Conservation (phyloP, 768 basidiomycete species). For the Pisolithus orientalis region DNA sequence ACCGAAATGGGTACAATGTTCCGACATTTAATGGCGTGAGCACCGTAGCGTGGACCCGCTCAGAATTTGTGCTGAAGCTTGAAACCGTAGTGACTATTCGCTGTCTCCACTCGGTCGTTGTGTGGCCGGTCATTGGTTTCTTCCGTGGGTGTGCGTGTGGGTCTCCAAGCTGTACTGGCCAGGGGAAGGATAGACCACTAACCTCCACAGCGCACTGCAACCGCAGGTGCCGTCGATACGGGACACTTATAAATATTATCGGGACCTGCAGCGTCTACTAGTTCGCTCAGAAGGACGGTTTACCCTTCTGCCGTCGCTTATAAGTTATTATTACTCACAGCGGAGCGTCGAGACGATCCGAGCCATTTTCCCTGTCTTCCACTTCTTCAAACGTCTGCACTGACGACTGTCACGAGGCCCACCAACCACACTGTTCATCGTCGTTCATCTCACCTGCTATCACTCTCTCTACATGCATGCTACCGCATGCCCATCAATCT, state of each 20-base stretch:
- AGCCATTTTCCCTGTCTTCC: not conserved
- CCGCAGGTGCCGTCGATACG: not conserved
- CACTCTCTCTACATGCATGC: constrained; percentile 17
- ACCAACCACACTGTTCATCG: constrained; percentile 4
- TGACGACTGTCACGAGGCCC: constrained; percentile 18
- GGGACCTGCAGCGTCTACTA: not conserved
- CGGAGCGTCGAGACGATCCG: too few relatives aligned
- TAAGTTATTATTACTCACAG: not conserved
- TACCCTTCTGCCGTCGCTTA: constrained; percentile 1
- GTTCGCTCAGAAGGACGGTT: constrained; percentile 8
- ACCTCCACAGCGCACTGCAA: constrained; percentile 3
- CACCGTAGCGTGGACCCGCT: too few relatives aligned
- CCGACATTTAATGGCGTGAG: too few relatives aligned
- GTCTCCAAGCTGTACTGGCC: not conserved
- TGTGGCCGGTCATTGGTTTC: too few relatives aligned
- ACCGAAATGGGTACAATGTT: too few relatives aligned
- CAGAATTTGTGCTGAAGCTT: too few relatives aligned
- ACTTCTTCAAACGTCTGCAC: constrained; percentile 9
- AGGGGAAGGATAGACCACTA: not conserved
- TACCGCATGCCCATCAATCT: constrained; percentile 23
- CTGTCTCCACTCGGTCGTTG: too few relatives aligned
- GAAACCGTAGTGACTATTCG: too few relatives aligned
- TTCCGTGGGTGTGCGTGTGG: too few relatives aligned
- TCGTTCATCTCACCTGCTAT: constrained; percentile 11
- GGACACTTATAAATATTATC: not conserved